Evolutionary conservation across 768 basidiomycete species (phyloP).

Genomic region (Coprinopsis cinerea): DNA sequence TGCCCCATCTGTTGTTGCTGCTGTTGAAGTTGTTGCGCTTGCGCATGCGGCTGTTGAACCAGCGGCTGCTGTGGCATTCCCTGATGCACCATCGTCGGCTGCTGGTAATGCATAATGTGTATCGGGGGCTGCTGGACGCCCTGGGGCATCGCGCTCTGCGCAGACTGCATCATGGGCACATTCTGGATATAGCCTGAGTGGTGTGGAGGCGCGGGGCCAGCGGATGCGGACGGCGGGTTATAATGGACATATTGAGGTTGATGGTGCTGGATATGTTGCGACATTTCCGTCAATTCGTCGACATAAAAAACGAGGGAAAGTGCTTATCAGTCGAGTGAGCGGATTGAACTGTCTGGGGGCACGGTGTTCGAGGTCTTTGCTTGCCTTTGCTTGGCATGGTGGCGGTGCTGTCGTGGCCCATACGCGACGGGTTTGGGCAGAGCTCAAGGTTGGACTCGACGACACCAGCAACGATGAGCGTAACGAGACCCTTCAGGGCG

Average conservation of each 20-base stretch:
- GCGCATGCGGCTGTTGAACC: slow-evolving; percentile 13
- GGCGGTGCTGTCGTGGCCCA: neutral
- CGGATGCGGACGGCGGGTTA: no score
- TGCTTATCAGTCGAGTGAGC: neutral
- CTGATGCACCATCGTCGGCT: slow-evolving; percentile 21
- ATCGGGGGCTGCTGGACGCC: slow-evolving; percentile 19
- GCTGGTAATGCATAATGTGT: slow-evolving; percentile 28
- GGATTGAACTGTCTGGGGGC: slow-evolving; percentile 4
- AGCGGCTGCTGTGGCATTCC: slow-evolving; percentile 10
- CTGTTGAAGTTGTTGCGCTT: slow-evolving; percentile 14
- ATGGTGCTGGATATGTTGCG: slow-evolving; percentile 35
- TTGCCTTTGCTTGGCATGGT: neutral
- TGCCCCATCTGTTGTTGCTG: slow-evolving; percentile 12
- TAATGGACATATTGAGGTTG: slow-evolving; percentile 35
- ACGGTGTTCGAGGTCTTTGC: slow-evolving; percentile 1
- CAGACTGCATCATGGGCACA: slow-evolving; percentile 21
- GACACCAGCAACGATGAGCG: slow-evolving; percentile 66
- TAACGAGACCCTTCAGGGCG: slow-evolving; percentile 80
- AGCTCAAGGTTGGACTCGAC: neutral
- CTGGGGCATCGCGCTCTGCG: slow-evolving; percentile 13
- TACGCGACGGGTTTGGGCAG: neutral
- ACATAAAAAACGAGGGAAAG: neutral
- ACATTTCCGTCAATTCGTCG: slow-evolving; percentile 30
- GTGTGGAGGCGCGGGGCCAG: slow-evolving; percentile 25
- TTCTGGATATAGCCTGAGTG: slow-evolving; percentile 9